Evolutionary conservation across 2,329 filamentous ascomycete species (phyloP).

Genomic region (Capronia americana): DNA sequence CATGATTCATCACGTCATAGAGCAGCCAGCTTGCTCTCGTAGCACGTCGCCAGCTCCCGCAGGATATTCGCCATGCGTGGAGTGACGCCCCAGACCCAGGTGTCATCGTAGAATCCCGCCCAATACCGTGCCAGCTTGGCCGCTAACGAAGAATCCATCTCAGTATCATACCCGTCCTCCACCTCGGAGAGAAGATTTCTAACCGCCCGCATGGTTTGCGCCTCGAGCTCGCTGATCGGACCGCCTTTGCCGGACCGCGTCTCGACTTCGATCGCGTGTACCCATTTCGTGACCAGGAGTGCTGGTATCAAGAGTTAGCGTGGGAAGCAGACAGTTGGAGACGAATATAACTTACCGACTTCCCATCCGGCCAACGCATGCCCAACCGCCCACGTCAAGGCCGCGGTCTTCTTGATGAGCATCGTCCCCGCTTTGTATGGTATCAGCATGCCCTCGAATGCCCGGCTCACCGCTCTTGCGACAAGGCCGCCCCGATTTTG

Average conservation of each 20-base stretch:
- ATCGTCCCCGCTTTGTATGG: constrained; percentile 42
- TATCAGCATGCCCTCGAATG: constrained; percentile 42
- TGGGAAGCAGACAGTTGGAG: neutral
- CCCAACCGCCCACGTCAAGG: constrained; percentile 45
- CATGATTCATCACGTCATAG: constrained; percentile 3
- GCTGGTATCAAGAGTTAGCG: constrained; percentile 32
- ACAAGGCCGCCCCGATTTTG: constrained; percentile 41
- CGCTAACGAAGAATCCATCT: constrained; percentile 35
- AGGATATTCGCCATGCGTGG: constrained; percentile 39
- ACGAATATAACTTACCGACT: constrained; percentile 35
- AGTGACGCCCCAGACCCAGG: constrained; percentile 42
- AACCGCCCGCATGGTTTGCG: constrained; percentile 41
- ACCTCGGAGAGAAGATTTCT: constrained; percentile 39
- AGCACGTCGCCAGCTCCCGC: constrained; percentile 36
- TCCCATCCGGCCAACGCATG: constrained; percentile 47
- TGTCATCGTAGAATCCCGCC: constrained; percentile 43
- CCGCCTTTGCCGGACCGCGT: constrained; percentile 14
- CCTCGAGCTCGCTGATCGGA: constrained; percentile 38
- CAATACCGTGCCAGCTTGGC: constrained; percentile 42
- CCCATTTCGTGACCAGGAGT: constrained; percentile 45
- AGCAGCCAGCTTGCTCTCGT: constrained; percentile 29
- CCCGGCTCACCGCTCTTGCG: constrained; percentile 42
- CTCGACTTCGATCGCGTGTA: constrained; percentile 43
- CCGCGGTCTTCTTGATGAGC: constrained; percentile 44
- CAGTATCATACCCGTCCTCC: constrained; percentile 37